phyloP scores from a whole-genome alignment of 306 rosid genomes.

The Begonia masoniana region DNA sequence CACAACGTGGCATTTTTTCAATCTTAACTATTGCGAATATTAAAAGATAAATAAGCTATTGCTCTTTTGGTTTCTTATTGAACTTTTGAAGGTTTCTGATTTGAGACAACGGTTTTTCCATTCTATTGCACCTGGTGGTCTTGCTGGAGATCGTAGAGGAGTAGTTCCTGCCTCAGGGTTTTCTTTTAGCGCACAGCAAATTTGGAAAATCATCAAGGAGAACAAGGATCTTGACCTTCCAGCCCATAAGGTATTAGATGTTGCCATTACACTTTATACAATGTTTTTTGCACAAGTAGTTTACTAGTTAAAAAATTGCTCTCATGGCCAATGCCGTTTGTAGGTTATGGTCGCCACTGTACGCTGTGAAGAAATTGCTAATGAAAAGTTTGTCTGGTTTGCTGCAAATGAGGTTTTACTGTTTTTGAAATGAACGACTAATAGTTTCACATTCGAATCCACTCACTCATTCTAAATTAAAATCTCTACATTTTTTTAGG shows the following conservation, averaged over 20 bases:
- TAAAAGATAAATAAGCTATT: no score
- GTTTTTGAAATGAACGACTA: background rate
- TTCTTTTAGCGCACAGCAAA: constrained; percentile 78
- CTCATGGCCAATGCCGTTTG: constrained; percentile 11
- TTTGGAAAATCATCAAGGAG: constrained; percentile 85
- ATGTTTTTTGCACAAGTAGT: background rate
- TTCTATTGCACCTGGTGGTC: constrained; percentile 84
- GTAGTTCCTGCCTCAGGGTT: constrained; percentile 92
- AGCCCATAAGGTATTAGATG: constrained; percentile 73
- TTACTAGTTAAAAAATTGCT: background rate
- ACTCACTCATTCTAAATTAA: background rate
- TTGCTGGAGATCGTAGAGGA: constrained; percentile 87
- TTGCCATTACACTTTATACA: background rate
- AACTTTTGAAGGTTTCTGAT: constrained; percentile 56
- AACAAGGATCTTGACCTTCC: constrained; percentile 97
- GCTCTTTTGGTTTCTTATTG: background rate
- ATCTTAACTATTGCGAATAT: no score
- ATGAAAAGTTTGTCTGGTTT: constrained; percentile 42
- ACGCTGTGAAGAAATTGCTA: constrained; percentile 90
- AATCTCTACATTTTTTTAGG: constrained; percentile 21
- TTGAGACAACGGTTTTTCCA: constrained; percentile 70
- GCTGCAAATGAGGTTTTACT: constrained; percentile 42
- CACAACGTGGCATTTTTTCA: no score
- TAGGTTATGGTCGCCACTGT: constrained; percentile 98
- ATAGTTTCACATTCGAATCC: no score